phyloP scores from a whole-genome alignment of 805 yeast genomes.

The Tetrapisispora phaffii region DNA sequence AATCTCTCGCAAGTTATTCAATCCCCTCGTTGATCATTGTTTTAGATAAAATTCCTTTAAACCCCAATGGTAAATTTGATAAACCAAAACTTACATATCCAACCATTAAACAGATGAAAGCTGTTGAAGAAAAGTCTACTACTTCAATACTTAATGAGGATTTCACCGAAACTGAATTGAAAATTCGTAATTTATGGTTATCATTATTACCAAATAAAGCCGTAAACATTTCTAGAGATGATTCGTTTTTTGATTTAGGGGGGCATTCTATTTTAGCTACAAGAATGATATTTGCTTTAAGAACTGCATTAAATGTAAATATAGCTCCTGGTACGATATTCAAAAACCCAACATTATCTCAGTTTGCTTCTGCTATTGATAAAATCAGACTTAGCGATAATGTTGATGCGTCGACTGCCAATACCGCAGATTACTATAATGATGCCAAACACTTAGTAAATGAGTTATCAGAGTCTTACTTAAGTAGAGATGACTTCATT shows the following conservation, averaged over 20 bases:
- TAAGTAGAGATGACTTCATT: constrained; percentile 29
- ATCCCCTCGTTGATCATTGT: constrained; percentile 90
- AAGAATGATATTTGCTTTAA: constrained; percentile 85
- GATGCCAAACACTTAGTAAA: constrained; percentile 57
- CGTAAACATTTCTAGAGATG: constrained; percentile 61
- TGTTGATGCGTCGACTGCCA: constrained; percentile 16
- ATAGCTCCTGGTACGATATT: constrained; percentile 85
- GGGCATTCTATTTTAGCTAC: constrained; percentile 98
- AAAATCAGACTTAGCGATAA: constrained; percentile 36
- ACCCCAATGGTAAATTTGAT: constrained; percentile 97
- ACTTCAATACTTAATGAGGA: constrained; percentile 38
- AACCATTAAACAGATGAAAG: constrained; percentile 70
- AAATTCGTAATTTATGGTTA: constrained; percentile 77
- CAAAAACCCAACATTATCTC: constrained; percentile 75
- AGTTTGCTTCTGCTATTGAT: constrained; percentile 67
- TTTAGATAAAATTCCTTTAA: constrained; percentile 73
- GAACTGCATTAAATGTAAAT: constrained; percentile 68
- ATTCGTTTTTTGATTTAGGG: constrained; percentile 93
- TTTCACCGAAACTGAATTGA: constrained; percentile 55
- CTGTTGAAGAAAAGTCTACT: constrained; percentile 49
- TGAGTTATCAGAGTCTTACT: constrained; percentile 37
- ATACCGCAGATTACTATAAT: constrained; percentile 43
- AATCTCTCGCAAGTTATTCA: constrained; percentile 85
- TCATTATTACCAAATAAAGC: constrained; percentile 79
- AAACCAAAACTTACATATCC: constrained; percentile 97